Evolutionary conservation across 2,329 filamentous ascomycete genomes (phyloP).

Genomic region (Sordariomycetes sp.): DNA sequence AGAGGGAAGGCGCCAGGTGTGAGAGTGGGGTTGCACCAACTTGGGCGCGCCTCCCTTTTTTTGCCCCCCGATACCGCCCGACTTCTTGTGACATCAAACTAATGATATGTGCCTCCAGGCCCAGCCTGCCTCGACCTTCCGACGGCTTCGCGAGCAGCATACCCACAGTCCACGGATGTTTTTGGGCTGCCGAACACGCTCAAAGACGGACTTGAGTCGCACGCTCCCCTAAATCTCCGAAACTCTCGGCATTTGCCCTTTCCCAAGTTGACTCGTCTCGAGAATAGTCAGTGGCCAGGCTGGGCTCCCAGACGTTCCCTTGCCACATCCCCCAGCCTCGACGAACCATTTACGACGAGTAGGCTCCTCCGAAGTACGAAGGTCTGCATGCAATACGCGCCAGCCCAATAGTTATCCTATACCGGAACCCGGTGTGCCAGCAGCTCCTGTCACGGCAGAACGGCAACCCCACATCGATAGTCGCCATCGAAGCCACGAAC

Average conservation of each 20-base stretch:
- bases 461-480: neutral
- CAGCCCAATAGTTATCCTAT: neutral
- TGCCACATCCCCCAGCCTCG: neutral
- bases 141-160: neutral
- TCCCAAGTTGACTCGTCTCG: neutral
- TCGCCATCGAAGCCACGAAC: neutral
- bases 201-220: neutral
- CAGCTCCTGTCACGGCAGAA: neutral
- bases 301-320: neutral
- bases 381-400: neutral
- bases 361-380: neutral
- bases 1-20: neutral
- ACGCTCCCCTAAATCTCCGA: neutral
- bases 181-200: neutral
- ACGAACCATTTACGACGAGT: neutral
- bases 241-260: neutral
- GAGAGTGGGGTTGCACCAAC: neutral
- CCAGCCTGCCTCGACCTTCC: neutral
- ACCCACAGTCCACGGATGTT: neutral
- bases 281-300: neutral
- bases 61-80: slow-evolving; percentile 2
- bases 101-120: too few relatives aligned
- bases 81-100: slow-evolving; percentile 4
- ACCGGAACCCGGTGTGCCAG: neutral
- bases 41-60: neutral